These are phyloP conservation scores for Arachnomyces sp. DNA, from an alignment of 2,329 filamentous ascomycete species.

Conservation along the genomic window DNA sequence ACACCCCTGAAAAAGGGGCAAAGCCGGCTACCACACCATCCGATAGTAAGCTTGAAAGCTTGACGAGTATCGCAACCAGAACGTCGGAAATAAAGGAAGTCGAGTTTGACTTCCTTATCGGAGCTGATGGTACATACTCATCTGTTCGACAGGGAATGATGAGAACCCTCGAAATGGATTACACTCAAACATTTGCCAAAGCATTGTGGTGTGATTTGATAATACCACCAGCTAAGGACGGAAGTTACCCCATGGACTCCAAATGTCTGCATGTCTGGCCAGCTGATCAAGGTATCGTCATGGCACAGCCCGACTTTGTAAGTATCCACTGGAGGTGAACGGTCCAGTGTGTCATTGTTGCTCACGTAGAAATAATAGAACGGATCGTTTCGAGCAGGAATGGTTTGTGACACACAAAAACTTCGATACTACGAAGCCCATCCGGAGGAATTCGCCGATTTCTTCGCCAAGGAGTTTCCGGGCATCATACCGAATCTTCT, in stretches of 20 bases:
- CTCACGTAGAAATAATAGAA: too few species aligned
- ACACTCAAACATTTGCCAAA: slow-evolving; percentile 90
- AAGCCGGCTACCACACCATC: slow-evolving; percentile 24
- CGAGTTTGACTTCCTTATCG: slow-evolving; percentile 85
- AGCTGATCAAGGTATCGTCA: slow-evolving; percentile 92
- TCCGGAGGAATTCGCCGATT: slow-evolving; percentile 64
- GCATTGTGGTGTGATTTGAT: slow-evolving; percentile 96
- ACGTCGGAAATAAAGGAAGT: slow-evolving; percentile 69
- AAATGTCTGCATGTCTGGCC: slow-evolving; percentile 98
- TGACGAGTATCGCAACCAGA: slow-evolving; percentile 33
- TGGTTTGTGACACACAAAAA: slow-evolving; percentile 76
- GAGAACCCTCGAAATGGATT: slow-evolving; percentile 88
- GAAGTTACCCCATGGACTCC: slow-evolving; percentile 70
- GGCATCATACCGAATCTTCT: too few species aligned
- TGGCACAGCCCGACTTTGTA: slow-evolving; percentile 91
- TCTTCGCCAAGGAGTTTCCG: slow-evolving; percentile 79
- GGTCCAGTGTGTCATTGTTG: too few species aligned
- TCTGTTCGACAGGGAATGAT: slow-evolving; percentile 87
- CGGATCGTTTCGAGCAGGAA: too few species aligned
- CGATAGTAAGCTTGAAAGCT: slow-evolving; percentile 4
- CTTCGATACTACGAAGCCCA: slow-evolving; percentile 66
- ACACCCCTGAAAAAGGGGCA: slow-evolving; percentile 22
- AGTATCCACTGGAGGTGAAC: too few species aligned
- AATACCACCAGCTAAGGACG: slow-evolving; percentile 50
- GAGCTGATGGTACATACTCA: slow-evolving; percentile 91